Evolutionary conservation across 768 basidiomycete species (phyloP), one percentile per base, ranked within the genome.

Genomic region (Amanita jacksonii): DNA sequence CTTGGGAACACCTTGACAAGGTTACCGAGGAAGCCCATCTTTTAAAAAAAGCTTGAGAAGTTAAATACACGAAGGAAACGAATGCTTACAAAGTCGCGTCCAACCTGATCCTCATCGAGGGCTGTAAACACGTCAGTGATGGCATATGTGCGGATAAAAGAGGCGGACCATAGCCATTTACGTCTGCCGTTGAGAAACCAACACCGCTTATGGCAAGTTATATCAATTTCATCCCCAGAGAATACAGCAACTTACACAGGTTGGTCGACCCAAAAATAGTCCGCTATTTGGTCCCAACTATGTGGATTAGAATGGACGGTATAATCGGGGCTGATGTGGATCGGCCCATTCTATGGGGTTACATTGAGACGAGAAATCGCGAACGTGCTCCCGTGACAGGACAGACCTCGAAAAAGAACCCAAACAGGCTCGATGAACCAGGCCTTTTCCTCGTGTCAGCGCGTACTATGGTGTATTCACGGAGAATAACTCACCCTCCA

Each of bases 211-310:
- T 38, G 45, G 36, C 23, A 15, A 15, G 49, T 35, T 43, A 46
- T 33, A 43, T 9, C 37, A 25, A 39, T 48, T 25, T 18, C 46
- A 30, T n/a, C 4, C 12, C 27, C 24, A 27, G 24, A 7, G 19
- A 24, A 23, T 12, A n/a, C 43, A 28, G 32, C 32, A 25, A 50
- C 64, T 42, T 56, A 74, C 72, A 82, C 81, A 38, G 82, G 84
- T 45, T 85, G 79, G 52, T 86, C 85, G 39, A 86, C 63, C 80
- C 79, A 85, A 28, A 85, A 69, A 49, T 73, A 76, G 57, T 86
- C 84, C 1, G 77, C 73, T 16, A 82, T 55, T 18, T 61, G 69
- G 47, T 70, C 63, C 77, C 80, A 83, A 50, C 73, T 70, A 55
- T 75, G 69, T 3, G 67, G 54, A 50, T 85, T 85, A 9, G 66